Conservation (phyloP, 306 rosid genomes). For the Prinsepia uniflora region DNA sequence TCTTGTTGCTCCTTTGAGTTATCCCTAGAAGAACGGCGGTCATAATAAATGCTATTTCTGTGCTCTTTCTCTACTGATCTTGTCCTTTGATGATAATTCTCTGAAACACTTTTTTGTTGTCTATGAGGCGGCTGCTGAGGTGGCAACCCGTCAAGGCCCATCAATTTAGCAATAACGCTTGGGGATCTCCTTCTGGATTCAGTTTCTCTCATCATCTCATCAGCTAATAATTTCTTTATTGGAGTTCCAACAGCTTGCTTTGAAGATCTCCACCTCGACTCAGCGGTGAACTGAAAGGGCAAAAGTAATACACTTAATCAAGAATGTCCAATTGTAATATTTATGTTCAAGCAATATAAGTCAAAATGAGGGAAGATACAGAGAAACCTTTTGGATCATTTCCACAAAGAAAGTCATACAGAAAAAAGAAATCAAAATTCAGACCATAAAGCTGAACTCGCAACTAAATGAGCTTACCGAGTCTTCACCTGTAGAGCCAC, state of each 20-base stretch:
- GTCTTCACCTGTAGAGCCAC: conserved; percentile 46
- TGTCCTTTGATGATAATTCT: conserved; percentile 24
- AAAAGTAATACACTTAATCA: conserved; percentile 16
- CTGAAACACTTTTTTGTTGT: conserved; percentile 43
- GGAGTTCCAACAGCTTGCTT: conserved; percentile 59
- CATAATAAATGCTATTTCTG: conserved; percentile 31
- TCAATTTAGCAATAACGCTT: conserved; percentile 80
- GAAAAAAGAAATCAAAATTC: not conserved
- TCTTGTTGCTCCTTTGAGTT: conserved; percentile 65
- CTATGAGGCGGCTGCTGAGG: conserved; percentile 50
- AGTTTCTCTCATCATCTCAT: conserved; percentile 61
- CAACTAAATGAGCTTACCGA: conserved; percentile 43
- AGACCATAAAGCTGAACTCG: conserved; percentile 3
- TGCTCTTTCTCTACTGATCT: conserved; percentile 40
- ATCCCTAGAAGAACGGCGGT: conserved; percentile 46
- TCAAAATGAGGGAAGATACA: conserved; percentile 12
- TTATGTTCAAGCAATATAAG: conserved; percentile 2
- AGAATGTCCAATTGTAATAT: conserved; percentile 9
- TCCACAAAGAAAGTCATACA: conserved; percentile 12
- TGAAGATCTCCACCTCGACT: conserved; percentile 57
- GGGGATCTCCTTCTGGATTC: conserved; percentile 69
- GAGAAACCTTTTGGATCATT: not conserved
- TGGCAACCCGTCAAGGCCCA: conserved; percentile 96
- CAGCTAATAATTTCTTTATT: conserved; percentile 65
- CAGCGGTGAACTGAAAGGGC: conserved; percentile 52